Conservation (phyloP, 2,329 filamentous ascomycete genomes). For the Ophiostoma sp. region DNA sequence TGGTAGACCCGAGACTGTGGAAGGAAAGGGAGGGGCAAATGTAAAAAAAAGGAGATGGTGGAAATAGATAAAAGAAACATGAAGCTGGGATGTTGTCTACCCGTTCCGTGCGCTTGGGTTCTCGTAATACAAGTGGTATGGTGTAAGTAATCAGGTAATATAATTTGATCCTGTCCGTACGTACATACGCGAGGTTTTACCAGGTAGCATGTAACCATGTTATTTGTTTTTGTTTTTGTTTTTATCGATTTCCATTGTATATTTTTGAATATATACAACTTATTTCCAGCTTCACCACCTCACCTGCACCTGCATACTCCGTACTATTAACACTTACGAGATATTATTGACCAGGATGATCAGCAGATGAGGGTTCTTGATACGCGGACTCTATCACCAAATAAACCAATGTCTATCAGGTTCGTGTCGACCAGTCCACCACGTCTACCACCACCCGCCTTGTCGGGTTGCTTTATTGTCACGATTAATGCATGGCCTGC, state of each 20-base stretch:
- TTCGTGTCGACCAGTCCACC: too few relatives aligned
- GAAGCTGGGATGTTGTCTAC: background rate
- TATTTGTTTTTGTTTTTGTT: background rate
- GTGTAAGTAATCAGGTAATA: too few relatives aligned
- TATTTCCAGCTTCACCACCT: background rate
- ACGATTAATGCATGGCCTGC: background rate
- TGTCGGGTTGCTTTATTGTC: slow-evolving; percentile 6
- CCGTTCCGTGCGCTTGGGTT: background rate
- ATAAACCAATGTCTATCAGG: too few relatives aligned
- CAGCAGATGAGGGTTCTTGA: too few relatives aligned
- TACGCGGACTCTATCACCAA: too few relatives aligned
- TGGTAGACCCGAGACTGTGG: slow-evolving; percentile 4
- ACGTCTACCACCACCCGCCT: background rate
- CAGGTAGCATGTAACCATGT: background rate
- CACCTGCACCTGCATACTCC: background rate
- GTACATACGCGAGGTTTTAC: slow-evolving; percentile 6
- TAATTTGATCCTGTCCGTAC: background rate
- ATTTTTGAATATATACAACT: too few relatives aligned
- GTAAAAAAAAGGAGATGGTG: background rate
- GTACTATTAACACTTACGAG: too few relatives aligned
- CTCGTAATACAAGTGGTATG: too few relatives aligned
- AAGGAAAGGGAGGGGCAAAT: background rate
- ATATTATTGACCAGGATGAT: too few relatives aligned
- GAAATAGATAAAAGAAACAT: background rate
- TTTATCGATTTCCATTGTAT: background rate